Evolutionary conservation across 495 filamentous ascomycete species (phyloP), one percentile per base, ranked within the genome.

Genomic region (Saxophila tyrrhenica): DNA sequence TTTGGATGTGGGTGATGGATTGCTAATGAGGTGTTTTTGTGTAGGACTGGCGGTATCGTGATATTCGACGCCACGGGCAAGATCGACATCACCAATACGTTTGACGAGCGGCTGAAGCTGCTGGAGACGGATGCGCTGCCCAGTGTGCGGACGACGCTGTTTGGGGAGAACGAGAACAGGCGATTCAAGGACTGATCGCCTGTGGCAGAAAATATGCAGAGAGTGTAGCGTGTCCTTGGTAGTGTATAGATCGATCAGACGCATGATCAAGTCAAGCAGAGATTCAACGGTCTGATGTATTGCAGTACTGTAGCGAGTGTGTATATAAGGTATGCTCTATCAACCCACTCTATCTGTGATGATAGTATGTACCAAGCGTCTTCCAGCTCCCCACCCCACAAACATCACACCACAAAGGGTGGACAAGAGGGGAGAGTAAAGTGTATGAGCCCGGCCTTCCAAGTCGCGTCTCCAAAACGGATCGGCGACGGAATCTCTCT

Each of bases 51-150:
- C 53, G 92, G 92, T 57, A 73, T 96, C 17, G 66, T 73, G 41
- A 85, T 97, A 57, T 67, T 94, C 21, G 88, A 89, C 23, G 80
- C 83, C 46, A 76, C 80, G 55, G 94, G 94, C 65, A 95, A 90
- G 77, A 97, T 99, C 68, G 88, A 94, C 60, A 94, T 99, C 67
- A 89, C 95, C 80, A 96, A 99, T 72, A 97, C 92, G 23, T 83
- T 97, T 47, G 94, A 97, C 62, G 86, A 95, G 66, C 81, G 94
- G 51, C 73, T 99, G 69, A 82, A 80, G 56, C 72, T 97, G 52
- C 78, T 96, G 39, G 82, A 91, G 67, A 81, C 80, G 51, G 87
- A 86, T 61, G 87, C 86, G 24, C 77, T 97, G 39, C 94, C 94
- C 13, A 82, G 81, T 29, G 82, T 99, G 59, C 79, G 94, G 57